phyloP scores from a whole-genome alignment of 352 stramenopile genomes.

The Ophiocytium majus region DNA sequence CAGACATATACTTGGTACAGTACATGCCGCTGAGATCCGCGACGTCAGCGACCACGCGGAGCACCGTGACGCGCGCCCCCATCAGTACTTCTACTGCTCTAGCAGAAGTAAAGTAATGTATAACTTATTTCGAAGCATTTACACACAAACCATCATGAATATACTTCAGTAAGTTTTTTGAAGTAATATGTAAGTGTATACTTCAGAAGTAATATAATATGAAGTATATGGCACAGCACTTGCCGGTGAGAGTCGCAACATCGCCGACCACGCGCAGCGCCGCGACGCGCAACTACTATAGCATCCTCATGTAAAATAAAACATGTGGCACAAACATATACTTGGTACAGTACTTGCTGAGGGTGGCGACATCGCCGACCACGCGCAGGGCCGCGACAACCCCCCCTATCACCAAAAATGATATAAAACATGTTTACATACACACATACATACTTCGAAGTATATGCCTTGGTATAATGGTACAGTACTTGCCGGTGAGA shows the following conservation, averaged over 20 bases:
- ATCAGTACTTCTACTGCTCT: neutral
- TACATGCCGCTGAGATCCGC: neutral
- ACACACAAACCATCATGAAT: too few relatives aligned
- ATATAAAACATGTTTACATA: neutral
- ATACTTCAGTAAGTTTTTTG: too few relatives aligned
- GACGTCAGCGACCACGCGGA: neutral
- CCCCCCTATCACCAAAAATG: neutral
- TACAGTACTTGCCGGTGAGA: neutral
- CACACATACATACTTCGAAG: neutral
- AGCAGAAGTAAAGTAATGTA: too few relatives aligned
- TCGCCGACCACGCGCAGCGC: neutral
- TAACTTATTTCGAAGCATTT: too few relatives aligned
- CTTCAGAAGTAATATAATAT: too few relatives aligned
- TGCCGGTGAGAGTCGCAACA: neutral
- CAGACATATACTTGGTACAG: too few relatives aligned
- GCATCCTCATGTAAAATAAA: neutral
- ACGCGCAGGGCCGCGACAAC: neutral
- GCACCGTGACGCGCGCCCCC: too few relatives aligned
- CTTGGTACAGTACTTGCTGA: too few relatives aligned
- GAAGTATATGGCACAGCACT: too few relatives aligned
- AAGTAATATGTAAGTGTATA: too few relatives aligned
- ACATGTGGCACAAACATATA: too few relatives aligned
- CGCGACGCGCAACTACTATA: neutral
- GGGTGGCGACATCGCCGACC: neutral
- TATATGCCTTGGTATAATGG: neutral